phyloP scores from a whole-genome alignment of 371 early-diverging fungal genomes.

The Mucor sp. region DNA sequence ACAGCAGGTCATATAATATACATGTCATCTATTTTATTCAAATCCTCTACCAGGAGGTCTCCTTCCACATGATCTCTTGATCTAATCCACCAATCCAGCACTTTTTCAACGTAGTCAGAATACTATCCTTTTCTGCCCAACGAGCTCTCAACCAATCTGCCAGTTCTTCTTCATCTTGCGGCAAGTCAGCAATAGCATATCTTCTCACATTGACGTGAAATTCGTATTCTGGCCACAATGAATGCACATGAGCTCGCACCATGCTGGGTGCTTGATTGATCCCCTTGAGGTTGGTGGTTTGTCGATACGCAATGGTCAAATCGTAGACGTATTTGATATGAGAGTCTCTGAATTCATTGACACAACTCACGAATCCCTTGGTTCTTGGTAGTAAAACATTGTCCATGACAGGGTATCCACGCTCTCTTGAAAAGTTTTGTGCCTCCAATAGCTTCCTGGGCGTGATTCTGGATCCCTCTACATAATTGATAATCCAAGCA shows the following conservation, averaged over 20 bases:
- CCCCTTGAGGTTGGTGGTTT: constrained; percentile 28
- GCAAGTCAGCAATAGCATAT: constrained; percentile 61
- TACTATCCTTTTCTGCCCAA: constrained; percentile 68
- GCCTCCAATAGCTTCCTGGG: constrained; percentile 61
- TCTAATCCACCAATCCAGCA: constrained; percentile 30
- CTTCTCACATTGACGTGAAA: constrained; percentile 71
- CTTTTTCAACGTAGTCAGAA: constrained; percentile 52
- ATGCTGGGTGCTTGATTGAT: constrained; percentile 62
- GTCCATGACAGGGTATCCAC: constrained; percentile 60
- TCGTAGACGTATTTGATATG: constrained; percentile 73
- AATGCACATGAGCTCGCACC: constrained; percentile 58
- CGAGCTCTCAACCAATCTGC: constrained; percentile 61
- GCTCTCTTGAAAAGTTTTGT: constrained; percentile 62
- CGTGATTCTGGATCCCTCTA: constrained; percentile 74
- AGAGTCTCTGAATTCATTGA: constrained; percentile 60
- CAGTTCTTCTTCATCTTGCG: constrained; percentile 57
- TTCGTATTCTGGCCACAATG: constrained; percentile 61
- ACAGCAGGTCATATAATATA: no score
- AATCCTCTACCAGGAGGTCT: constrained; percentile 20
- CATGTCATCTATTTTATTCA: not conserved
- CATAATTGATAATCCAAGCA: constrained; percentile 75
- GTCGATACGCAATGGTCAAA: constrained; percentile 67
- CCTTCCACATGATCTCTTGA: constrained; percentile 36
- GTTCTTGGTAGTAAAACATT: constrained; percentile 80
- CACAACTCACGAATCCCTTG: constrained; percentile 77